These are phyloP conservation scores for Russula foetens DNA, from an alignment of 768 basidiomycete species.

Conservation along the genomic window DNA sequence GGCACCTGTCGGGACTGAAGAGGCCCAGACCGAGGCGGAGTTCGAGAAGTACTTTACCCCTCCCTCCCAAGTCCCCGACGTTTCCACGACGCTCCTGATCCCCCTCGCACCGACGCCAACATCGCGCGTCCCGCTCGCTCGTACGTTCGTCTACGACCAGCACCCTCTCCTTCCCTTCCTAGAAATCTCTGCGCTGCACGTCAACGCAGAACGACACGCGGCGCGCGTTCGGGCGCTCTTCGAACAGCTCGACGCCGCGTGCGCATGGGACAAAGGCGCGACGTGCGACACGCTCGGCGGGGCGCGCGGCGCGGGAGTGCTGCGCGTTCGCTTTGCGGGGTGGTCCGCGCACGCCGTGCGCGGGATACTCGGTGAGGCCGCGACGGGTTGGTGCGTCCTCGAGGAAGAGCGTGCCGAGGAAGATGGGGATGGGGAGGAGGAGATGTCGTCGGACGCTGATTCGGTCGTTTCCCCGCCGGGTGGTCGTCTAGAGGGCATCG, in stretches of 20 bases:
- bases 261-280: conserved; percentile 59
- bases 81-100: conserved; percentile 62
- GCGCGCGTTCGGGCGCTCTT: conserved; percentile 63
- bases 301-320: conserved; percentile 53
- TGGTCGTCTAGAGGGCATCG: too few relatives aligned
- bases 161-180: conserved; percentile 46
- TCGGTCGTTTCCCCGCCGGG: too few relatives aligned
- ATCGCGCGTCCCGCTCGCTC: conserved; percentile 48
- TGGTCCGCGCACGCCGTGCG: conserved; percentile 64
- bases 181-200: conserved; percentile 43
- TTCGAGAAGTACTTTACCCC: conserved; percentile 64
- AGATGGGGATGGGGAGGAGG: not conserved
- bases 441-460: conserved; percentile 26
- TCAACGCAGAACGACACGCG: conserved; percentile 45
- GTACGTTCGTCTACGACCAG: conserved; percentile 20
- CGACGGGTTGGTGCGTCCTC: conserved; percentile 67
- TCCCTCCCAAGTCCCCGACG: conserved; percentile 27
- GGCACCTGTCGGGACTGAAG: not conserved
- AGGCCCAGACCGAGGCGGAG: conserved; percentile 28
- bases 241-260: conserved; percentile 56
- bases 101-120: conserved; percentile 74
- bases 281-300: conserved; percentile 55
- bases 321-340: conserved; percentile 64
- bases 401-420: conserved; percentile 40
- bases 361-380: conserved; percentile 60